Conservation (phyloP, 495 filamentous ascomycete genomes). For the Aspergillus baeticus region DNA sequence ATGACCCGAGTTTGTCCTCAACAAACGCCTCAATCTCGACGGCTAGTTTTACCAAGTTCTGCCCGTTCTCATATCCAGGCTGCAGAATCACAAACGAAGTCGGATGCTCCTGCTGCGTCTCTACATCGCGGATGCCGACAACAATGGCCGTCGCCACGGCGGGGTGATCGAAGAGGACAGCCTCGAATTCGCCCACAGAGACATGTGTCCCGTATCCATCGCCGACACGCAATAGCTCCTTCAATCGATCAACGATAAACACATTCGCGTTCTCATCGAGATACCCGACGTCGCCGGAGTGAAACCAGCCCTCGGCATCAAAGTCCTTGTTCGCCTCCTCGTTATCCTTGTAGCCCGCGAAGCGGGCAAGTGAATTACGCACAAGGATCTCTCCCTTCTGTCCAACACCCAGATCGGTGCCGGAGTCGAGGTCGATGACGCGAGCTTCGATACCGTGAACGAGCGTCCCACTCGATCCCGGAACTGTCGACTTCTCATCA, state of each 20-base stretch:
- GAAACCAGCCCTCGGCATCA: conserved; percentile 49
- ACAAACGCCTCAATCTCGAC: conserved; percentile 11
- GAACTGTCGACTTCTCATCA: conserved; percentile 14
- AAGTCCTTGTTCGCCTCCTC: conserved; percentile 21
- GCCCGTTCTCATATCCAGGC: not conserved
- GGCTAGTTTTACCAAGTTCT: not conserved
- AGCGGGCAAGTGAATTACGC: conserved; percentile 17
- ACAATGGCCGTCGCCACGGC: conserved; percentile 69
- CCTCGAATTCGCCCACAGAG: conserved; percentile 75
- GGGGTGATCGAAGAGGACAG: conserved; percentile 61
- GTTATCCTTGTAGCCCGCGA: conserved; percentile 22
- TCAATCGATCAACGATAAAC: conserved; percentile 55
- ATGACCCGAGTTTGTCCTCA: conserved; percentile 1
- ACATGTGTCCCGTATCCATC: conserved; percentile 54
- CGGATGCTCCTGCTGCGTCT: conserved; percentile 67
- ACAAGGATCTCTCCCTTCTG: conserved; percentile 23
- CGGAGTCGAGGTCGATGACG: conserved; percentile 19
- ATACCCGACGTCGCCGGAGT: conserved; percentile 57
- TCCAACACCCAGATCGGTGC: conserved; percentile 13
- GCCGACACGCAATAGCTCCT: conserved; percentile 44
- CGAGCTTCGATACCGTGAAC: conserved; percentile 24
- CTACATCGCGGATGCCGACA: conserved; percentile 61
- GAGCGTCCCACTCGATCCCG: conserved; percentile 21
- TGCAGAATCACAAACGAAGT: conserved; percentile 63
- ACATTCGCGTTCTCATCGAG: conserved; percentile 48